phyloP scores from a whole-genome alignment of 2,329 filamentous ascomycete genomes.

The Chaetoscypha palmicola region DNA sequence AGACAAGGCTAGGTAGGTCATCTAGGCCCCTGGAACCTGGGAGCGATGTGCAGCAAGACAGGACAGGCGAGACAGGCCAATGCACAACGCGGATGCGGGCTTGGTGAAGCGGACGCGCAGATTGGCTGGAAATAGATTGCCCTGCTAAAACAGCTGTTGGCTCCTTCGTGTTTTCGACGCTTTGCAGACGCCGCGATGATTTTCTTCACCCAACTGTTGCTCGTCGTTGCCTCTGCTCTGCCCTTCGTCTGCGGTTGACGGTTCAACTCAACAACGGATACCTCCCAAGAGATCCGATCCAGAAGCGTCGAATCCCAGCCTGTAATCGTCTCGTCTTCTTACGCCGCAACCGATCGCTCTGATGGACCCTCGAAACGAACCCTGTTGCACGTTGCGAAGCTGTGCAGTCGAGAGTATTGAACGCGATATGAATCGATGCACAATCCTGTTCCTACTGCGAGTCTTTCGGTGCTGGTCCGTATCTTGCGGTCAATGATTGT shows the following conservation, averaged over 20 bases:
- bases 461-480: background rate
- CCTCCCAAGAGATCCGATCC: background rate
- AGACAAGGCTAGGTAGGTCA: no score
- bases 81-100: background rate
- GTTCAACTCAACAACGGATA: background rate
- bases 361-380: background rate
- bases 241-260: background rate
- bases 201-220: background rate
- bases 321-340: constrained; percentile 1
- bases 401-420: background rate
- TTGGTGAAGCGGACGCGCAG: background rate
- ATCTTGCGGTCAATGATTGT: background rate
- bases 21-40: no score
- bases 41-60: constrained; percentile 1
- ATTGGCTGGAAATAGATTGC: constrained; percentile 8
- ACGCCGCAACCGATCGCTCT: constrained; percentile 4
- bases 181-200: background rate
- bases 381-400: background rate
- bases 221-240: background rate
- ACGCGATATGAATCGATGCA: background rate
- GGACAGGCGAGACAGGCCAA: no score
- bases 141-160: background rate
- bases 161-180: background rate
- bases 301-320: background rate
- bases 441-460: constrained; percentile 1